phyloP scores from a whole-genome alignment of 768 basidiomycete species.

The Boletus sensibilis region DNA sequence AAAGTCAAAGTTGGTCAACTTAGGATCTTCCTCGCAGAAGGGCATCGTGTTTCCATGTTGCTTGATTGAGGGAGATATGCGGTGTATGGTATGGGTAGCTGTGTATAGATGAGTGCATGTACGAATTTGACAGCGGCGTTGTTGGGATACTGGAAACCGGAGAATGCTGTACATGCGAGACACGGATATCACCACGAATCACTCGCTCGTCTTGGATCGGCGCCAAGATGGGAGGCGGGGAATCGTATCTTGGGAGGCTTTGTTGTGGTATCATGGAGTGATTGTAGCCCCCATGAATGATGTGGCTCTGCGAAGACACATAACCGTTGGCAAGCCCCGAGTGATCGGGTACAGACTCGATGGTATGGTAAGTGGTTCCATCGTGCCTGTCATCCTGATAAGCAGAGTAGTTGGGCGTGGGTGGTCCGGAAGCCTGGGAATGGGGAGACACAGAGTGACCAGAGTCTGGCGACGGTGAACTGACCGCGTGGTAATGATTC shows the following conservation, averaged over 20 bases:
- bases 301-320: constrained; percentile 29
- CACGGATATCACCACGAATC: constrained; percentile 30
- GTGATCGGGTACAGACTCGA: constrained; percentile 33
- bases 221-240: constrained; percentile 55
- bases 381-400: constrained; percentile 44
- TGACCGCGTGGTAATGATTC: constrained; percentile 34
- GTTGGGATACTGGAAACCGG: constrained; percentile 33
- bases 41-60: constrained; percentile 48
- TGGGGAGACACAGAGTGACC: constrained; percentile 46
- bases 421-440: constrained; percentile 32
- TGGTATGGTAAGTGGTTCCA: constrained; percentile 39
- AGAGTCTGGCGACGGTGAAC: constrained; percentile 51
- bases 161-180: constrained; percentile 33
- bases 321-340: constrained; percentile 33
- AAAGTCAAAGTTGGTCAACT: neutral
- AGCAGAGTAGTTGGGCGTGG: constrained; percentile 41
- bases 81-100: constrained; percentile 44
- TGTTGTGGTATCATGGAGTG: constrained; percentile 23
- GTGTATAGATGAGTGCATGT: constrained; percentile 41
- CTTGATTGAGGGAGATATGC: constrained; percentile 37
- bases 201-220: constrained; percentile 49
- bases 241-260: constrained; percentile 40
- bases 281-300: constrained; percentile 27
- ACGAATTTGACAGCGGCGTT: constrained; percentile 34
- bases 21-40: constrained; percentile 38